These are phyloP conservation scores for Puccinia hordei DNA, from an alignment of 1,284 basidiomycete species.

Conservation along the genomic window DNA sequence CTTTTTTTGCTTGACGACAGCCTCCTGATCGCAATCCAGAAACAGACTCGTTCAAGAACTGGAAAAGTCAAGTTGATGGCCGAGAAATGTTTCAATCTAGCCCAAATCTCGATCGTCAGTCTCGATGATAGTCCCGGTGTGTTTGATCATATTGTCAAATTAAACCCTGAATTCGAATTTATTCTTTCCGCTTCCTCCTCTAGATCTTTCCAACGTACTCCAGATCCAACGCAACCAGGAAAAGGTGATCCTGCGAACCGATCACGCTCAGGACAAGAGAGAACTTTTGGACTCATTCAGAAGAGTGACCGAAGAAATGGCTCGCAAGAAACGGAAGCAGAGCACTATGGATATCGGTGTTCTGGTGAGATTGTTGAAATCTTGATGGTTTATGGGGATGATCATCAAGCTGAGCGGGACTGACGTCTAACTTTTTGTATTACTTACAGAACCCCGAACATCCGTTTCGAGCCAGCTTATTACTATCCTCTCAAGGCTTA, in stretches of 20 bases:
- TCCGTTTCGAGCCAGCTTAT: not conserved
- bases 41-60: conserved; percentile 58
- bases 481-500: conserved; percentile 9
- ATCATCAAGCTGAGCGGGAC: conserved; percentile 54
- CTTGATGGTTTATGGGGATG: conserved; percentile 64
- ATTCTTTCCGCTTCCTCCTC: not conserved
- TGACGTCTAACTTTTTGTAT: conserved; percentile 2
- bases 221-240: conserved; percentile 92
- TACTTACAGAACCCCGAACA: conserved; percentile 18
- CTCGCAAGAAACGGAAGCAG: conserved; percentile 82
- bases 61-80: conserved; percentile 75
- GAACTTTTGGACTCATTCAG: conserved; percentile 80
- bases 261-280: conserved; percentile 80
- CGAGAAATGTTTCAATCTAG: conserved; percentile 85
- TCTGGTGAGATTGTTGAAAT: conserved; percentile 60
- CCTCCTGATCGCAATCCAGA: conserved; percentile 75
- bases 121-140: conserved; percentile 79
- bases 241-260: conserved; percentile 86
- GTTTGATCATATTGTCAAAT: not conserved
- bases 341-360: conserved; percentile 82
- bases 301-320: conserved; percentile 85
- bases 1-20: conserved; percentile 90
- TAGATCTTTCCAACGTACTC: conserved; percentile 87
- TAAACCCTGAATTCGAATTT: not conserved
- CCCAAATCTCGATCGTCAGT: conserved; percentile 89